Evolutionary conservation across 371 early-diverging fungal species (phyloP), one percentile per base, ranked within the genome.

Genomic region (Blyttiomyces sp.): DNA sequence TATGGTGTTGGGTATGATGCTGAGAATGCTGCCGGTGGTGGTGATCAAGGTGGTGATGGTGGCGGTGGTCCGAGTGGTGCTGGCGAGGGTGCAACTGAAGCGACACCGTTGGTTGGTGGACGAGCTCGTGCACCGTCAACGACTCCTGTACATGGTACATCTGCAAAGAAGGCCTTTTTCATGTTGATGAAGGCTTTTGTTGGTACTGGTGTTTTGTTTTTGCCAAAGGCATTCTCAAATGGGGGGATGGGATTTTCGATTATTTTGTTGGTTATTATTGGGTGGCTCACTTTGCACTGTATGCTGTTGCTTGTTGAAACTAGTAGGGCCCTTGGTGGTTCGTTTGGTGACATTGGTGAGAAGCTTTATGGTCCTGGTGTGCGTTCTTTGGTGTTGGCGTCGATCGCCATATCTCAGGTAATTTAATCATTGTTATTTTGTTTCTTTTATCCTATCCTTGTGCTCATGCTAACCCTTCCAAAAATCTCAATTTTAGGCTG

Each of bases 261-360:
- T n/a, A 26, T 80, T 13, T 51, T 71, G 36, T 34, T 85, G 61
- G 68, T 76, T 21, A 21, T 75, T 16, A 74, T 85, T 21, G 83
- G 83, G 17, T 64, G 52, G 45, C 39, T 85, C 59, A 81, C 81
- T 39, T 68, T 74, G 39, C 71, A 86, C 57, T 77, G 86, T 30
- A 89, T 89, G 75, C 63, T 91, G 58, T 54, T 91, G 26, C 56
- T 72, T 58, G 72, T 72, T 3, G 73, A 80, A 23, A 70, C 70
- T 3, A 77, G 69, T 66, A 43, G 69, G n/a, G 39, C 36, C 34
- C 56, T 75, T 28, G 75, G 73, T 3, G 93, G 92, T 17, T 90
- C 90, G 44, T 96, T 90, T 78, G 95, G 95, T 60, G 95, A 96
- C 68, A 87, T 95, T 69, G 96, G 92, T 2, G 81, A 84, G 35